Percentiles rank a stretch among this genome's conserved stretches.
Conservation (phyloP, 73 alveolate genomes). For the Paraurostyla sp. region DNA sequence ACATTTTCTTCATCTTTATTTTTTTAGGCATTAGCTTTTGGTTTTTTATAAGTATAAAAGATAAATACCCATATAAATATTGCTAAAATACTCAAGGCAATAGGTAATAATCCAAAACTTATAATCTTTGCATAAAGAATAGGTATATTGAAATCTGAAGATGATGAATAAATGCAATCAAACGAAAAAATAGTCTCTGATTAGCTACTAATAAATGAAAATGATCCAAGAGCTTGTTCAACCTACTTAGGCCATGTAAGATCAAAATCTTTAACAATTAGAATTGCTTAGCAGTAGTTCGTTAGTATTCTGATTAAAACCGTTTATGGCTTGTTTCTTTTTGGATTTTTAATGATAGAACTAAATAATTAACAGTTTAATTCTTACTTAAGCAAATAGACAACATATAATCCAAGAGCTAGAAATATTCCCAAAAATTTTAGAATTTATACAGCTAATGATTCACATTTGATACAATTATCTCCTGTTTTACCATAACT, state of each 20-base stretch:
- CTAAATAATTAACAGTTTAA: not conserved
- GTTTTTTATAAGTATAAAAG: not conserved
- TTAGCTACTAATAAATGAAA: not conserved
- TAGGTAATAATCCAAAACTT: not conserved
- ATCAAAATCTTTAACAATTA: not conserved
- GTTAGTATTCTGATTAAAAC: constrained; percentile 12
- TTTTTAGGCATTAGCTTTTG: too few relatives aligned
- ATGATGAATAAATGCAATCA: not conserved
- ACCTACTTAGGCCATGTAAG: constrained; percentile 28
- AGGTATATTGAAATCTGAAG: not conserved
- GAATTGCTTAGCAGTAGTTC: constrained; percentile 5
- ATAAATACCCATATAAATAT: not conserved
- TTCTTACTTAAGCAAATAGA: not conserved
- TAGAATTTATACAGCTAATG: not conserved
- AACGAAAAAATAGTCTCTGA: not conserved
- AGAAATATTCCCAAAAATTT: not conserved
- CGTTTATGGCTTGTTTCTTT: constrained; percentile 37
- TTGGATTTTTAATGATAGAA: not conserved
- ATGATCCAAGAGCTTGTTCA: not conserved
- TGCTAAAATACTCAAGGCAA: not conserved
- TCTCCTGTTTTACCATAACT: not conserved
- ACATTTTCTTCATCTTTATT: too few relatives aligned
- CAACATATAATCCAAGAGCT: not conserved
- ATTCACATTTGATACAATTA: not conserved
- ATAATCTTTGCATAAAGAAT: not conserved